Evolutionary conservation across 1,284 basidiomycete genomes (phyloP).

Genomic region (Bjerkandera adusta): DNA sequence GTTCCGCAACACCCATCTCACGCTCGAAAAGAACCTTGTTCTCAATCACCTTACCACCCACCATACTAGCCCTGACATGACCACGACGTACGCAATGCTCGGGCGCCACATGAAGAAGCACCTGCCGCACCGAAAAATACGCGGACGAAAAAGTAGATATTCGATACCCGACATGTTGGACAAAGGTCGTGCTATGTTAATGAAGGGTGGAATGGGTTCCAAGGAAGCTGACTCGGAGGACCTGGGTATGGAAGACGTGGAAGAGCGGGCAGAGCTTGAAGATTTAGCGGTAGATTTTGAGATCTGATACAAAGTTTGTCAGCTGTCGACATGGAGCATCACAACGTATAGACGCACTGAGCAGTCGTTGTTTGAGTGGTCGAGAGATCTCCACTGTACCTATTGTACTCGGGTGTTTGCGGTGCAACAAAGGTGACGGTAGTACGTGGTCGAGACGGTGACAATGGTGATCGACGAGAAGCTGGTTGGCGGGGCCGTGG

Average conservation of each 20-base stretch:
- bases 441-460: too few relatives aligned
- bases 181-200: conserved; percentile 16
- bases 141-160: conserved; percentile 20
- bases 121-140: conserved; percentile 17
- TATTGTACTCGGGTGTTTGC: too few relatives aligned
- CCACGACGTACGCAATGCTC: conserved; percentile 24
- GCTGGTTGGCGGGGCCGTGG: too few relatives aligned
- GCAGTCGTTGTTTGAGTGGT: too few relatives aligned
- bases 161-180: conserved; percentile 22
- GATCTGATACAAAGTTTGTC: too few relatives aligned
- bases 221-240: neutral
- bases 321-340: too few relatives aligned
- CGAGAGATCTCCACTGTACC: too few relatives aligned
- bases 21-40: conserved; percentile 29
- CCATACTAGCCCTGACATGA: conserved; percentile 30
- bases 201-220: neutral
- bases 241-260: neutral
- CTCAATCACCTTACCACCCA: conserved; percentile 23
- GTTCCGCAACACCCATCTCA: conserved; percentile 21
- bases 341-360: too few relatives aligned
- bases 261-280: neutral
- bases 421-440: too few relatives aligned
- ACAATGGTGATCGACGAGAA: too few relatives aligned
- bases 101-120: conserved; percentile 21
- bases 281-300: too few relatives aligned